These are phyloP conservation scores for Prunus mume DNA, from an alignment of 306 rosid genomes.

Conservation along the genomic window DNA sequence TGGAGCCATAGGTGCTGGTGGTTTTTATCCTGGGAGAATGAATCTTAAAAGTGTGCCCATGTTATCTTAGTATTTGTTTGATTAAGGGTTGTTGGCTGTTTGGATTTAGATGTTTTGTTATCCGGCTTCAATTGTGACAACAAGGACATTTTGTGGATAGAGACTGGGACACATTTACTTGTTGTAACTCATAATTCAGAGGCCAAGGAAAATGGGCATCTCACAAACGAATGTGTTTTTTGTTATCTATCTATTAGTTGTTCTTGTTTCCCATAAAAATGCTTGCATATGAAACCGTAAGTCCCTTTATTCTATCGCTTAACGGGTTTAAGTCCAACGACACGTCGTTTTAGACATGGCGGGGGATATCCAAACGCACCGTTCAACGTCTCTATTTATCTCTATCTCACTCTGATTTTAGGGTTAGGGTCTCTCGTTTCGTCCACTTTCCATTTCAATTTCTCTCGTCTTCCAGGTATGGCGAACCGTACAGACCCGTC, in stretches of 20 bases:
- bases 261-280: too few relatives aligned
- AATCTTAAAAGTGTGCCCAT: neutral
- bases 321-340: neutral
- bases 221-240: neutral
- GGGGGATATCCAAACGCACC: neutral
- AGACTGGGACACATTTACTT: too few relatives aligned
- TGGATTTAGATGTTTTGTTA: neutral
- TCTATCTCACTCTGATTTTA: neutral
- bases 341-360: neutral
- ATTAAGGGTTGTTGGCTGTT: neutral
- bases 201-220: neutral
- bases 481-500: conserved; percentile 97
- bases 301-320: too few relatives aligned
- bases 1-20: too few relatives aligned
- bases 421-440: conserved; percentile 13
- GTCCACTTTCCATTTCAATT: neutral
- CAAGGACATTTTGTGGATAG: neutral
- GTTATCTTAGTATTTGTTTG: neutral
- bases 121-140: neutral
- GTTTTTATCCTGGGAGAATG: neutral
- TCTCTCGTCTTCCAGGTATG: conserved; percentile 29
- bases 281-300: too few relatives aligned
- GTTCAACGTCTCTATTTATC: neutral
- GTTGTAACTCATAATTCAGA: too few relatives aligned
- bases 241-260: too few relatives aligned